Percentiles rank a stretch among this genome's conserved stretches.
These are phyloP conservation scores for Zymoseptoria passerinii DNA, from an alignment of 2,329 filamentous ascomycete genomes.

Conservation along the genomic window DNA sequence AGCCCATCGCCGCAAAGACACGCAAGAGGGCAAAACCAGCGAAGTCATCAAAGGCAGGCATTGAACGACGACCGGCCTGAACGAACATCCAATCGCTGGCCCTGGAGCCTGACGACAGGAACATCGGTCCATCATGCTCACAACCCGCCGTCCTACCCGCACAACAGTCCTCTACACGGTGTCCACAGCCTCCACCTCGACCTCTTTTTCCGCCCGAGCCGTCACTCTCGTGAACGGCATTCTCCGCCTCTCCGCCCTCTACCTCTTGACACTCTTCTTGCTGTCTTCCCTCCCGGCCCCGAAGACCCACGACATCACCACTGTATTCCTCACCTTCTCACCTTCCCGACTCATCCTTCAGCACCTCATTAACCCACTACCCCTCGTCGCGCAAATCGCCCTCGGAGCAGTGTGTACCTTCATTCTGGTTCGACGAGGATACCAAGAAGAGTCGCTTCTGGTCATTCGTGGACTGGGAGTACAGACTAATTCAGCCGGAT, in stretches of 20 bases:
- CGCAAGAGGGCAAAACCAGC: not conserved
- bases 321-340: conserved; percentile 1
- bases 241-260: conserved; percentile 37
- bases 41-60: conserved; percentile 1
- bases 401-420: conserved; percentile 22
- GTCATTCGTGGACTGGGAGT: conserved; percentile 84
- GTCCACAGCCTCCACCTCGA: conserved; percentile 59
- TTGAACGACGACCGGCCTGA: not conserved
- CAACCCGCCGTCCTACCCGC: conserved; percentile 46
- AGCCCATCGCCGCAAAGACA: not conserved
- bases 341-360: conserved; percentile 5
- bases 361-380: conserved; percentile 29
- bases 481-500: conserved; percentile 68
- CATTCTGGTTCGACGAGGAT: conserved; percentile 24
- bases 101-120: not conserved
- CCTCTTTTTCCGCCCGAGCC: conserved; percentile 39
- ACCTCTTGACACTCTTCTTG: conserved; percentile 28
- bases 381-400: conserved; percentile 37
- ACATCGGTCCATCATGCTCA: conserved; percentile 22
- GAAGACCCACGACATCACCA: not conserved
- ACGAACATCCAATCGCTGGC: not conserved
- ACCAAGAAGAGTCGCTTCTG: conserved; percentile 69
- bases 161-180: conserved; percentile 91
- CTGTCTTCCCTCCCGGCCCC: conserved; percentile 3
- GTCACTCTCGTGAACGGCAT: conserved; percentile 33